These are phyloP conservation scores for Coprinopsis marcescibilis DNA, from an alignment of 768 basidiomycete species.

Conservation along the genomic window DNA sequence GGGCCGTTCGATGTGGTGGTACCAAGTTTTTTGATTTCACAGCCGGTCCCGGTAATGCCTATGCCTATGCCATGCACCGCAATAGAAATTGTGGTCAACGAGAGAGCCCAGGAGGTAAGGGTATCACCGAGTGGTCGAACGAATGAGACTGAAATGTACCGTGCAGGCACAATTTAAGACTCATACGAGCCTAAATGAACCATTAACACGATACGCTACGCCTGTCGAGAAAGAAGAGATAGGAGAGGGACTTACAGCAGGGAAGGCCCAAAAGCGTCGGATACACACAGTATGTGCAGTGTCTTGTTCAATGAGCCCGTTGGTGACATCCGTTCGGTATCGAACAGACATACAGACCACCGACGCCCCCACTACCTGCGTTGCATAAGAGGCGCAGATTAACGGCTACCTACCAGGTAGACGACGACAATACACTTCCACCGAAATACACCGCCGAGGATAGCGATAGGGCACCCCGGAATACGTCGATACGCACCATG, in stretches of 20 bases:
- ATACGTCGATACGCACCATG: constrained; percentile 20
- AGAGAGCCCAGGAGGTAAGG: too few relatives aligned
- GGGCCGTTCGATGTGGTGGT: not conserved
- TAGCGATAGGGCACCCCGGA: not conserved
- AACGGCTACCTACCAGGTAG: constrained; percentile 19
- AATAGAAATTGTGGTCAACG: too few relatives aligned
- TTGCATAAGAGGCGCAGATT: constrained; percentile 26
- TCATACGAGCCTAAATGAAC: too few relatives aligned
- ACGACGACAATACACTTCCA: constrained; percentile 5
- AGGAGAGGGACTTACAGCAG: constrained; percentile 18
- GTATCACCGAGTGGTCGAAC: too few relatives aligned
- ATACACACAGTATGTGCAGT: not conserved
- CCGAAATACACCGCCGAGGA: constrained; percentile 1
- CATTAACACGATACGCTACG: too few relatives aligned
- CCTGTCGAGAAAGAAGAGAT: constrained; percentile 7
- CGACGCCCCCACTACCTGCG: constrained; percentile 47
- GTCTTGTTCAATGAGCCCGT: constrained; percentile 7
- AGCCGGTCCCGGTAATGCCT: too few relatives aligned
- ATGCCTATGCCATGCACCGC: too few relatives aligned
- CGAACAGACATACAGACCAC: constrained; percentile 44
- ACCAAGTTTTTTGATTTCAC: not conserved
- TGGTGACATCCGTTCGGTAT: constrained; percentile 8
- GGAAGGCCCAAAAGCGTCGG: constrained; percentile 6
- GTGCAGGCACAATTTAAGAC: too few relatives aligned
- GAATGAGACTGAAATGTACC: too few relatives aligned